These are phyloP conservation scores for Cladosporium sp. DNA, from an alignment of 2,329 filamentous ascomycete genomes.

Conservation along the genomic window DNA sequence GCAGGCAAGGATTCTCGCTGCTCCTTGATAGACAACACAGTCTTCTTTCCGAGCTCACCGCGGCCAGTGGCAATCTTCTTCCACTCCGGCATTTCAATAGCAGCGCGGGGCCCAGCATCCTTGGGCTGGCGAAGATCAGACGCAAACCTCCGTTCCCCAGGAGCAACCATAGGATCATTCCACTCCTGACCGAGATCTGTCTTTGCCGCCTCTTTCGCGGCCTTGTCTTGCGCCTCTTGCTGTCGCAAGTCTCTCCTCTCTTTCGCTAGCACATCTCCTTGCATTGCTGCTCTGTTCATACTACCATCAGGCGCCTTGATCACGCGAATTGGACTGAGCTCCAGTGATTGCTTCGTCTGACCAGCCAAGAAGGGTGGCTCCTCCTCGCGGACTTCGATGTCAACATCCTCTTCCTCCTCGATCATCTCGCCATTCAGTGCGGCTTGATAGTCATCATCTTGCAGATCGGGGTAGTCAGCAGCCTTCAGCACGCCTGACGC, in stretches of 20 bases:
- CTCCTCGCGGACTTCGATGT: slow-evolving; percentile 94
- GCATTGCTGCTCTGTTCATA: slow-evolving; percentile 92
- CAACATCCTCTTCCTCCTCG: slow-evolving; percentile 91
- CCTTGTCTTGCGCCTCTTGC: slow-evolving; percentile 74
- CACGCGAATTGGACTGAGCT: slow-evolving; percentile 89
- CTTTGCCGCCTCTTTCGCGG: slow-evolving; percentile 66
- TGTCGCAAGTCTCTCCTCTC: slow-evolving; percentile 84
- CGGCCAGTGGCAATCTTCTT: slow-evolving; percentile 70
- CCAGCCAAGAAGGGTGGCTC: slow-evolving; percentile 93
- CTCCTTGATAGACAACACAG: slow-evolving; percentile 87
- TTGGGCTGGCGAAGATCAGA: slow-evolving; percentile 70
- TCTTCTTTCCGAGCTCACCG: slow-evolving; percentile 78
- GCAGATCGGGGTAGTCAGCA: slow-evolving; percentile 83
- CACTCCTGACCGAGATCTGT: slow-evolving; percentile 85
- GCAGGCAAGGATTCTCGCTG: slow-evolving; percentile 87
- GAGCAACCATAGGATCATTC: slow-evolving; percentile 92
- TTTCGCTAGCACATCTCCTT: slow-evolving; percentile 79
- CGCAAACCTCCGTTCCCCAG: slow-evolving; percentile 81
- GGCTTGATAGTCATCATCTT: slow-evolving; percentile 83
- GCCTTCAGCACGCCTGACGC: slow-evolving; percentile 90
- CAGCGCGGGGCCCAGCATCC: slow-evolving; percentile 40
- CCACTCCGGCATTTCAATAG: slow-evolving; percentile 81
- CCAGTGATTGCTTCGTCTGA: slow-evolving; percentile 92
- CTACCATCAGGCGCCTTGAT: slow-evolving; percentile 98
- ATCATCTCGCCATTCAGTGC: slow-evolving; percentile 81